phyloP scores from a whole-genome alignment of 2,329 filamentous ascomycete species.

The Niveomyces coronatus region DNA sequence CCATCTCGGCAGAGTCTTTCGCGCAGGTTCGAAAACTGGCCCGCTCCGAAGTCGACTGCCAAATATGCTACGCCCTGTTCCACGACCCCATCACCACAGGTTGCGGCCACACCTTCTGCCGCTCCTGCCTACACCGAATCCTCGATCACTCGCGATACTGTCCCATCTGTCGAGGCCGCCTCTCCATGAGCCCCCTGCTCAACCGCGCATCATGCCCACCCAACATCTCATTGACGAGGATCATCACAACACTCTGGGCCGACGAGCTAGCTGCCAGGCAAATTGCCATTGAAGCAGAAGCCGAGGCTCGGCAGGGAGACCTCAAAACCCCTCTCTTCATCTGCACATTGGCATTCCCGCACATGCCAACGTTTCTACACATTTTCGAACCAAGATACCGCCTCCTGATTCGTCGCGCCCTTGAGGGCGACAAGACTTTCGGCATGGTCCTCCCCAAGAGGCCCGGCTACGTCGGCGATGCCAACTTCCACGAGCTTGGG shows the following conservation, averaged over 20 bases:
- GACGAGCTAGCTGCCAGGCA: conserved; percentile 50
- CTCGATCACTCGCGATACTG: conserved; percentile 71
- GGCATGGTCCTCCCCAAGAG: conserved; percentile 73
- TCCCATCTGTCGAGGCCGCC: conserved; percentile 63
- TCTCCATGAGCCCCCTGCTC: conserved; percentile 40
- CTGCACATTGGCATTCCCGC: conserved; percentile 71
- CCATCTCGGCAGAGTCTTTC: conserved; percentile 26
- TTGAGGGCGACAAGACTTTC: conserved; percentile 66
- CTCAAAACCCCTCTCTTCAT: conserved; percentile 65
- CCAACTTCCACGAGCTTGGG: conserved; percentile 59
- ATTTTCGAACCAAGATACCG: conserved; percentile 91
- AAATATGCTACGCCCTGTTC: conserved; percentile 76
- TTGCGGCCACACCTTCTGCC: conserved; percentile 86
- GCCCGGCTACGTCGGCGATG: conserved; percentile 23
- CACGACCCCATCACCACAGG: conserved; percentile 73
- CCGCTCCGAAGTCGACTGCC: conserved; percentile 70
- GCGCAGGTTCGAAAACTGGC: conserved; percentile 49
- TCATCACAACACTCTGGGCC: conserved; percentile 61
- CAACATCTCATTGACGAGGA: conserved; percentile 52
- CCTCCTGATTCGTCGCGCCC: conserved; percentile 72
- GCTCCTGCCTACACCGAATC: conserved; percentile 64
- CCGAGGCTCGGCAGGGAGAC: conserved; percentile 43
- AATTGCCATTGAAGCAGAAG: conserved; percentile 45
- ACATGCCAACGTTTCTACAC: conserved; percentile 76
- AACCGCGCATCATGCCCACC: conserved; percentile 32